Percentiles rank a stretch among this genome's conserved stretches.
Evolutionary conservation across 2,329 filamentous ascomycete species (phyloP).

Genomic region (Botrytis cinerea): DNA sequence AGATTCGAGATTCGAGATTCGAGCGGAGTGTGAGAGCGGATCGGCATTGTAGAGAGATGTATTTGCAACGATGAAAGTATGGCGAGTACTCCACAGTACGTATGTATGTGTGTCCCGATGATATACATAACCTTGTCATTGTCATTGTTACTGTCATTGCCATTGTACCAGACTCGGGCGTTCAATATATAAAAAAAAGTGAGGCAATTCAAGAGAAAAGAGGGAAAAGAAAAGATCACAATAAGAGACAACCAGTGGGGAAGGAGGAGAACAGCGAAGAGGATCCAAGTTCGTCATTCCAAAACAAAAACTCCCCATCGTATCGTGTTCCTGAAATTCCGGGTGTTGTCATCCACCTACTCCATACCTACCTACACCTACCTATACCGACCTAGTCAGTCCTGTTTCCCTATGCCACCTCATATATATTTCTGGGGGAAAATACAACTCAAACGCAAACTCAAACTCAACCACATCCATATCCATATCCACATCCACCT

Average conservation of each 20-base stretch:
- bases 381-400: not conserved
- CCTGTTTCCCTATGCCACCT: conserved; percentile 4
- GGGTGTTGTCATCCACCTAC: conserved; percentile 1
- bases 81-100: not conserved
- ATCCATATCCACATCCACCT: not conserved
- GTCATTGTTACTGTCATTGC: not conserved
- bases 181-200: conserved; percentile 4
- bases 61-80: not conserved
- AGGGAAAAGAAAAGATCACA: not conserved
- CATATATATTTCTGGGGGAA: conserved; percentile 4
- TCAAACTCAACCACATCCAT: not conserved
- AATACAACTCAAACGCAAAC: not conserved
- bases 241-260: not conserved
- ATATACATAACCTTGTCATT: not conserved
- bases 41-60: not conserved
- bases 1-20: conserved; percentile 1
- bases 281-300: not conserved
- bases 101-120: not conserved
- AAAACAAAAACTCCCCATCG: not conserved
- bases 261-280: not conserved
- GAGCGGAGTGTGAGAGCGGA: not conserved
- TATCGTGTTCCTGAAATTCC: conserved; percentile 13
- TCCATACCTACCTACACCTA: not conserved
- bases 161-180: not conserved
- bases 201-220: conserved; percentile 6